phyloP scores from a whole-genome alignment of 345 rosid genomes.

The Dipteronia dyeriana region DNA sequence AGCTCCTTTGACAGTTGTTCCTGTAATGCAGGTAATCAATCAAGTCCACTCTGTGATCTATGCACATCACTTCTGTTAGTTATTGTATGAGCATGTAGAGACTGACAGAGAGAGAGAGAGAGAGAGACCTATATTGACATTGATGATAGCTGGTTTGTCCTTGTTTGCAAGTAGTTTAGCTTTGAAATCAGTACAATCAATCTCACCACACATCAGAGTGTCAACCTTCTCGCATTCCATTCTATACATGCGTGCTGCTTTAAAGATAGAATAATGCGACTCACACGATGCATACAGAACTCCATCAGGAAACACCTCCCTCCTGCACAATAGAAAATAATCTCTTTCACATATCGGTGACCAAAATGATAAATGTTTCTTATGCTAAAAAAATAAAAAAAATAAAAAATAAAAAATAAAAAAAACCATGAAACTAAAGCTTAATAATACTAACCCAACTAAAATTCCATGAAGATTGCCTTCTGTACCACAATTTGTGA shows the following conservation, averaged over 20 bases:
- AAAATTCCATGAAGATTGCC: constrained; percentile 99
- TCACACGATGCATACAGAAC: constrained; percentile 84
- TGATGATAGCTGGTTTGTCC: constrained; percentile 90
- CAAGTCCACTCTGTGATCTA: background rate
- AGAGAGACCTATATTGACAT: constrained; percentile 81
- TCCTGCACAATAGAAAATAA: constrained; percentile 39
- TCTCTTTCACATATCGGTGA: background rate
- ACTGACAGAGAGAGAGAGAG: constrained; percentile 19
- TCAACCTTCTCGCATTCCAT: constrained; percentile 86
- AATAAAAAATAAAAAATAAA: no score
- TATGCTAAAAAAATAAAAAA: background rate
- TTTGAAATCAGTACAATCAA: constrained; percentile 76
- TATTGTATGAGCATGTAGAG: background rate
- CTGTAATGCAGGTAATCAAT: constrained; percentile 33
- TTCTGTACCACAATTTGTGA: constrained; percentile 97
- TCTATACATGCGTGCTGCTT: constrained; percentile 94
- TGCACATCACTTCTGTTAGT: background rate
- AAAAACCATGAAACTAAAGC: background rate
- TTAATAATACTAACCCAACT: constrained; percentile 62
- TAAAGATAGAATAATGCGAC: constrained; percentile 88
- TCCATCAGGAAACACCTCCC: constrained; percentile 94
- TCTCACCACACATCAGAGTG: constrained; percentile 80
- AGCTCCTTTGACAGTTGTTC: constrained; percentile 97
- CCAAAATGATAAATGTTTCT: background rate
- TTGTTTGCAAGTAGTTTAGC: constrained; percentile 68